Evolutionary conservation across 2,329 filamentous ascomycete genomes (phyloP).

Genomic region (Piedraia hortae): DNA sequence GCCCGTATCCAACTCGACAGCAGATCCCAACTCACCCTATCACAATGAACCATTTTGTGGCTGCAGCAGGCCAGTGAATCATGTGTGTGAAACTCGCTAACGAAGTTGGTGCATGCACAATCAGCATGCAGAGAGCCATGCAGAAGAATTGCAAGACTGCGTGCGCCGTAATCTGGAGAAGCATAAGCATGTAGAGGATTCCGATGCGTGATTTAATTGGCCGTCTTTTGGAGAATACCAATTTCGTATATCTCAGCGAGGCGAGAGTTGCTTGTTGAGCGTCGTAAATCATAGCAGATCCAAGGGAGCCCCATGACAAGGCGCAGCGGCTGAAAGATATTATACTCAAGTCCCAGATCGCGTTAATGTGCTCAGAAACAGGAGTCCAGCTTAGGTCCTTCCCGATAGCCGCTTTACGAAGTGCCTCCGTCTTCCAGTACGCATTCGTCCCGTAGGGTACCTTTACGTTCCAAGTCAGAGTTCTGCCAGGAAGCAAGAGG

Average conservation of each 20-base stretch:
- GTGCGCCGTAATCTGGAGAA: slow-evolving; percentile 3
- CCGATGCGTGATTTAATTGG: slow-evolving; percentile 3
- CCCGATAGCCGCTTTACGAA: slow-evolving; percentile 3
- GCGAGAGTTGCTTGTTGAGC: slow-evolving; percentile 2
- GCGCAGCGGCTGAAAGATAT: slow-evolving; percentile 3
- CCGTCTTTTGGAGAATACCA: slow-evolving; percentile 3
- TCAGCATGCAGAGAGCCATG: slow-evolving; percentile 4
- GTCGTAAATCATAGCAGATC: slow-evolving; percentile 1
- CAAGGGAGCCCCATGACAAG: slow-evolving; percentile 1
- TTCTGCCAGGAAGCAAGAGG: slow-evolving; percentile 3
- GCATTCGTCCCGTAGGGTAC: slow-evolving; percentile 2
- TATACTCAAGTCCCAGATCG: slow-evolving; percentile 4
- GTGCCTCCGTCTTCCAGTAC: slow-evolving; percentile 3
- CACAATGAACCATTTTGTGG: slow-evolving; percentile 4
- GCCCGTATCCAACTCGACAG: slow-evolving; percentile 1
- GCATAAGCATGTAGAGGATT: slow-evolving; percentile 3
- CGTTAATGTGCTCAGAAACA: slow-evolving; percentile 1
- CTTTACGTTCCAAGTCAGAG: slow-evolving; percentile 3
- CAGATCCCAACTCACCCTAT: slow-evolving; percentile 2
- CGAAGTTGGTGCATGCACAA: slow-evolving; percentile 4
- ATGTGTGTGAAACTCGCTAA: slow-evolving; percentile 3
- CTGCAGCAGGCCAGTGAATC: slow-evolving; percentile 4
- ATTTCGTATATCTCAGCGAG: slow-evolving; percentile 2
- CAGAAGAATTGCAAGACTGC: slow-evolving; percentile 5
- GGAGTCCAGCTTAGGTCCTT: slow-evolving; percentile 4